Conservation (phyloP, 768 basidiomycete genomes). For the Boletus subparvulus region DNA sequence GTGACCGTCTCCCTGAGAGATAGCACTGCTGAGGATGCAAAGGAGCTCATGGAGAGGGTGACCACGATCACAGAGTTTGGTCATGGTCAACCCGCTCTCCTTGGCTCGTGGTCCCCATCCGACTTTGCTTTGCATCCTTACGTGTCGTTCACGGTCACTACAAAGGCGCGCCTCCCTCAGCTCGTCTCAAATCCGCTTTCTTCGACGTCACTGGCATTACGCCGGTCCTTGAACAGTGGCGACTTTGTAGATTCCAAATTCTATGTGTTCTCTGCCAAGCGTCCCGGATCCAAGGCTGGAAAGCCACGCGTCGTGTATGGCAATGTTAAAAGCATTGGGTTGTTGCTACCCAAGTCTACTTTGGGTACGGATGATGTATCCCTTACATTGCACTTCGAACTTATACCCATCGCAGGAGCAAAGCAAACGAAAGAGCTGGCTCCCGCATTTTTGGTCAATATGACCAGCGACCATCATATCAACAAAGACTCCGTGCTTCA, state of each 20-base stretch:
- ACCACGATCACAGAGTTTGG: constrained; percentile 26
- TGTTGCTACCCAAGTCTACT: constrained; percentile 18
- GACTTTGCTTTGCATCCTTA: constrained; percentile 18
- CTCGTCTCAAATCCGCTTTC: constrained; percentile 13
- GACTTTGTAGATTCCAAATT: constrained; percentile 31
- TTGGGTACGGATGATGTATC: not conserved
- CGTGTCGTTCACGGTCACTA: constrained; percentile 18
- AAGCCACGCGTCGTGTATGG: constrained; percentile 27
- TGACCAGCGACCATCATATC: constrained; percentile 24
- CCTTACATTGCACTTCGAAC: not conserved
- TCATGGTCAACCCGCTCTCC: constrained; percentile 23
- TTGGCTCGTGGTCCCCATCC: constrained; percentile 24
- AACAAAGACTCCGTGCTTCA: constrained; percentile 21
- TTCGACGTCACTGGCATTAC: constrained; percentile 18
- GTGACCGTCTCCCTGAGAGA: constrained; percentile 15
- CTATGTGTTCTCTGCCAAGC: constrained; percentile 25
- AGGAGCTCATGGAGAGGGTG: constrained; percentile 12
- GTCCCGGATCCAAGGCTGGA: constrained; percentile 9
- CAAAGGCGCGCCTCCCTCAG: constrained; percentile 18
- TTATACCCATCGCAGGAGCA: constrained; percentile 5
- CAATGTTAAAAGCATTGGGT: constrained; percentile 17
- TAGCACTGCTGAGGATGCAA: not conserved
- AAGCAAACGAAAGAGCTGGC: constrained; percentile 2
- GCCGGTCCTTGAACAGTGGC: constrained; percentile 25
- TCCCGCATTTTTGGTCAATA: constrained; percentile 17